These are phyloP conservation scores for Boletales sp. DNA, from an alignment of 768 basidiomycete genomes.

Conservation along the genomic window DNA sequence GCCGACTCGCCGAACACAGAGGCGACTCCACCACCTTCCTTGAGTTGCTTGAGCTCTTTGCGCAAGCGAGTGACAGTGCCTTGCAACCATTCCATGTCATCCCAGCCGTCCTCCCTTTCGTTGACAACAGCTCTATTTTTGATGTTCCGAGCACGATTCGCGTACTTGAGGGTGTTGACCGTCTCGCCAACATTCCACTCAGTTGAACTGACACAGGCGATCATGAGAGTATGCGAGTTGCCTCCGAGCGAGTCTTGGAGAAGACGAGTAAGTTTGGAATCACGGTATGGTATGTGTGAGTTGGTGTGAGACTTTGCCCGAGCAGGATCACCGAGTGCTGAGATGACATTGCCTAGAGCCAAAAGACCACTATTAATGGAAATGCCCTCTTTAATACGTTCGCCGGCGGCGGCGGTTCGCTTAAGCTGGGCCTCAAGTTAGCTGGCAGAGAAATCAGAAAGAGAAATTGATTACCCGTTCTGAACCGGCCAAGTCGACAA, in stretches of 20 bases:
- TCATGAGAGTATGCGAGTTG: conserved; percentile 98
- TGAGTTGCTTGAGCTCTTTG: conserved; percentile 80
- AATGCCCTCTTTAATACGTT: conserved; percentile 98
- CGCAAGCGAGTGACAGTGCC: conserved; percentile 79
- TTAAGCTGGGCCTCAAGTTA: conserved; percentile 61
- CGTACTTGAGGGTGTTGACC: conserved; percentile 93
- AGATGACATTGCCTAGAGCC: conserved; percentile 97
- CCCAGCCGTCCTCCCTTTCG: conserved; percentile 97
- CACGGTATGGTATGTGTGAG: conserved; percentile 94
- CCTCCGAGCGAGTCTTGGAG: conserved; percentile 87
- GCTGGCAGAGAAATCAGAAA: conserved; percentile 6
- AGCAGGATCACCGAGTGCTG: conserved; percentile 91
- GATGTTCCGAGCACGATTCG: conserved; percentile 95
- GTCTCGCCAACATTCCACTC: conserved; percentile 97
- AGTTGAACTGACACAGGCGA: conserved; percentile 94
- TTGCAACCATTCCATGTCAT: conserved; percentile 96
- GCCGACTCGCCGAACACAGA: conserved; percentile 29
- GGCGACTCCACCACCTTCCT: conserved; percentile 51
- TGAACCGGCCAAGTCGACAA: conserved; percentile 96
- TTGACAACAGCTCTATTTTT: conserved; percentile 91
- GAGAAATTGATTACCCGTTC: conserved; percentile 61
- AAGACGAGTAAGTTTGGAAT: conserved; percentile 91
- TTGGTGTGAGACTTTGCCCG: conserved; percentile 80
- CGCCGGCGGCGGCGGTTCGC: conserved; percentile 92
- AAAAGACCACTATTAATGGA: conserved; percentile 96